Conservation (phyloP, 225 moss, liverwort and hornwort genomes). For the Sphagnum contortum region DNA sequence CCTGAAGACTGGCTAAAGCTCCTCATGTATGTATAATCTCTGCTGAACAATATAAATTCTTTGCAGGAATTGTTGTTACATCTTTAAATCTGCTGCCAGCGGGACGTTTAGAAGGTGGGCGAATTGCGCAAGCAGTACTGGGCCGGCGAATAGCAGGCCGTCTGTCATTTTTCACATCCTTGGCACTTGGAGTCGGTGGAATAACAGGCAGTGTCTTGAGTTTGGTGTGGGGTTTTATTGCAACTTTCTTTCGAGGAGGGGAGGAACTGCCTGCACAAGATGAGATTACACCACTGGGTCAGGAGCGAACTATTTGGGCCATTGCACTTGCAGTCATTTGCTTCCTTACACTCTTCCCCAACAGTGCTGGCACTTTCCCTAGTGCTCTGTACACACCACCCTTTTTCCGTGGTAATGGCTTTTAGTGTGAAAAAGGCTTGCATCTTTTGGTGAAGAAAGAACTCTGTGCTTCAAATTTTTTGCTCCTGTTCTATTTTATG, state of each 20-base stretch:
- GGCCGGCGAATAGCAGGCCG: conserved; percentile 69
- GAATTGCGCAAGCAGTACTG: conserved; percentile 74
- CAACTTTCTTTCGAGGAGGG: conserved; percentile 88
- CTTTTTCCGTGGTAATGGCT: conserved; percentile 73
- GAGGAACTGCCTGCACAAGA: conserved; percentile 99
- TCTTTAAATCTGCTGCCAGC: conserved; percentile 78
- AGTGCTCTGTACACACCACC: conserved; percentile 93
- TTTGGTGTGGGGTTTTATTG: conserved; percentile 85
- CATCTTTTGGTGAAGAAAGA: too few species aligned
- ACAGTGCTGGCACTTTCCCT: conserved; percentile 90
- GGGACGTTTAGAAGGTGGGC: conserved; percentile 90
- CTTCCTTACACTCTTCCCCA: conserved; percentile 75
- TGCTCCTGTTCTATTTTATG: too few species aligned
- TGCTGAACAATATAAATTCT: too few species aligned
- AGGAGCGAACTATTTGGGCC: conserved; percentile 65
- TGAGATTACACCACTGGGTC: conserved; percentile 73
- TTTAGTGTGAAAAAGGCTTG: conserved; percentile 4
- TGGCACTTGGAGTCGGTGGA: conserved; percentile 71
- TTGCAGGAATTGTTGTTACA: conserved; percentile 80
- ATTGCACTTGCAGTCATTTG: conserved; percentile 71
- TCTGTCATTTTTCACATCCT: conserved; percentile 64
- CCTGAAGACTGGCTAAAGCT: too few species aligned
- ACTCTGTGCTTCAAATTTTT: too few species aligned
- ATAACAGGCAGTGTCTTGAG: conserved; percentile 69
- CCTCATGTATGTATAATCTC: too few species aligned